These are phyloP conservation scores for Russula compacta DNA, from an alignment of 768 basidiomycete species.

Conservation along the genomic window DNA sequence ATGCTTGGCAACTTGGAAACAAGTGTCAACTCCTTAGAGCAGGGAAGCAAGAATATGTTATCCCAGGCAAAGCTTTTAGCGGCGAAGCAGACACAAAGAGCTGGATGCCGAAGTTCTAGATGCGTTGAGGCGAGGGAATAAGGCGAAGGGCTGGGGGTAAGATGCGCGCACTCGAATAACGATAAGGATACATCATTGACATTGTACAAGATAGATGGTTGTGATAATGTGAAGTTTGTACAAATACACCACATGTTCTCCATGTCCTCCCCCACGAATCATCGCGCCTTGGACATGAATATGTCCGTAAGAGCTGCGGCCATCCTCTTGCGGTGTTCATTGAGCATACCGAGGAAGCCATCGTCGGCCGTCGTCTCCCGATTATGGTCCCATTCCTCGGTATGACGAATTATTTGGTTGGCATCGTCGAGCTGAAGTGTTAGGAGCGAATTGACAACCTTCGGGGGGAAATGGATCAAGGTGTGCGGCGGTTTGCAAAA, in stretches of 20 bases:
- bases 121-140: neutral
- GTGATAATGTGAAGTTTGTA: neutral
- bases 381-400: slow-evolving; percentile 39
- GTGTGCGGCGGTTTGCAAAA: too few species aligned
- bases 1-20: slow-evolving; percentile 52
- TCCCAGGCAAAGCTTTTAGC: slow-evolving; percentile 59
- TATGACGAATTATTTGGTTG: slow-evolving; percentile 32
- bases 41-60: slow-evolving; percentile 58
- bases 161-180: neutral
- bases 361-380: slow-evolving; percentile 30
- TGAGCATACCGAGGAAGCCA: slow-evolving; percentile 37
- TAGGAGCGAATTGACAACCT: slow-evolving; percentile 36
- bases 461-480: neutral
- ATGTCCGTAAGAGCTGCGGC: slow-evolving; percentile 31
- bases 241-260: neutral
- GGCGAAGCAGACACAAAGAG: slow-evolving; percentile 53
- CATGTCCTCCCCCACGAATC: neutral
- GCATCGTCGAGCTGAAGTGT: slow-evolving; percentile 32
- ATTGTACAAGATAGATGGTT: neutral
- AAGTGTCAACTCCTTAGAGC: slow-evolving; percentile 52
- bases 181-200: slow-evolving; percentile 1
- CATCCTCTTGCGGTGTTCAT: slow-evolving; percentile 37
- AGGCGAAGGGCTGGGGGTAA: neutral
- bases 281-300: slow-evolving; percentile 26
- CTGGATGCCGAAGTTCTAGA: slow-evolving; percentile 50